Evolutionary conservation across 192 early-diverging fungal genomes (phyloP), one percentile per base, ranked within the genome.

Genomic region (Backusella tuberculispora): DNA sequence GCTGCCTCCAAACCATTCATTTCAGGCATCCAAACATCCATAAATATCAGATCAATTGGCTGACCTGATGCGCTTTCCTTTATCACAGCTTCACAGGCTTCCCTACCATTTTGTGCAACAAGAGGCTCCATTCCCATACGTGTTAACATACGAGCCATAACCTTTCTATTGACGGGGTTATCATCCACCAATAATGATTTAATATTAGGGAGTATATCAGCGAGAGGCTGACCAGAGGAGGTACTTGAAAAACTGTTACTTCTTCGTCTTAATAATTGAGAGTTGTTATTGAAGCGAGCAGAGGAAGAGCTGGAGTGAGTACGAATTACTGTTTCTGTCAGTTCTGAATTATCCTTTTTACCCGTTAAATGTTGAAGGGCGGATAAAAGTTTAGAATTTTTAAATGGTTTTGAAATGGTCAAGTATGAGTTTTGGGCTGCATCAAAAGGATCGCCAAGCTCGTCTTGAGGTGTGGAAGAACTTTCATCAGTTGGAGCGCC

Each of bases 121-220:
- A 76, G 47, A 6, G 68, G 26, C 8, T 43, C 15, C 4, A 69
- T 66, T 15, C 72, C 78, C 71, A 82, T 82, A 40, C 69, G 74
- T 14, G 26, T 76, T 26, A 91, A 71, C 43, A 90, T 83, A 26
- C 88, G 84, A 37, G 83, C 71, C 3, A 87, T 85, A 15, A 93
- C 84, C 78, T 90, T 90, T 63, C 88, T 89, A 81, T 94, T 94
- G 56, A 94, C 86, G 26, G 85, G 77, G 66, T 94, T 92, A 77
- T 92, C 92, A 69, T 92, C 92, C 0, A 88, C 90, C 13, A 94
- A 76, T 37, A 94, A 80, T n/a, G 71, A 68, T 7, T 64, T 77
- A 12, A 44, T 37, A 19, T 66, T 40, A 10, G 34, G 38, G 26
- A 66, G 26, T 8, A 66, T 38, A 38, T 66, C 64, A 9, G 17